A percentile compares a stretch with the other conserved stretches of the same genome.
phyloP scores from a whole-genome alignment of 306 rosid genomes.

The Coriaria nepalensis region DNA sequence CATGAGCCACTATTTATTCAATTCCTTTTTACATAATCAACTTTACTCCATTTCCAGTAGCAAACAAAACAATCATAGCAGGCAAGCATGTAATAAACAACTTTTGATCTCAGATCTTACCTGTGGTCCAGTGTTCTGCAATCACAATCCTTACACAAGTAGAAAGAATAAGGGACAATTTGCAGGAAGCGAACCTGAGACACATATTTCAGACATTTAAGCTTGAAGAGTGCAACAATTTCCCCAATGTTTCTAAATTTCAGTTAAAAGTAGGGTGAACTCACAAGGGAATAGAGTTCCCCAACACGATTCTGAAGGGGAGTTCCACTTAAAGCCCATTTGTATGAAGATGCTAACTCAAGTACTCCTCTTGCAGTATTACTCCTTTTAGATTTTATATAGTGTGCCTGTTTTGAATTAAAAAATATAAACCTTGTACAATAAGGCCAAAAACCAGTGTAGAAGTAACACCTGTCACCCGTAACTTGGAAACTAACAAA shows the following conservation, averaged over 20 bases:
- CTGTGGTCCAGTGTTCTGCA: slow-evolving; percentile 72
- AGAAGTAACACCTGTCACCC: too few species aligned
- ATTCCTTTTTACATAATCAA: too few species aligned
- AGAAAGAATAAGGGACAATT: slow-evolving; percentile 64
- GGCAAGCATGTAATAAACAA: slow-evolving; percentile 4
- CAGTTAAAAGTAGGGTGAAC: slow-evolving; percentile 4
- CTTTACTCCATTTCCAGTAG: too few species aligned
- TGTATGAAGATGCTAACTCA: slow-evolving; percentile 62
- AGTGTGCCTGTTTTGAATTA: slow-evolving; percentile 50
- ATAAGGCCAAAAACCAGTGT: background rate
- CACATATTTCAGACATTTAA: slow-evolving; percentile 18
- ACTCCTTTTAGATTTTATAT: slow-evolving; percentile 47
- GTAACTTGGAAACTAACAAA: too few species aligned
- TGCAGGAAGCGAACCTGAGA: slow-evolving; percentile 74
- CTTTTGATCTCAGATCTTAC: slow-evolving; percentile 24
- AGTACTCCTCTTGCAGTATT: slow-evolving; percentile 83
- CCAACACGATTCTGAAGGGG: slow-evolving; percentile 81
- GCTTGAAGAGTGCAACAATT: slow-evolving; percentile 10
- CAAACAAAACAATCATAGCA: background rate
- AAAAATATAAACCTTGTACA: background rate
- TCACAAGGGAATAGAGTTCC: slow-evolving; percentile 79
- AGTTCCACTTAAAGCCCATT: slow-evolving; percentile 97
- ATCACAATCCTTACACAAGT: slow-evolving; percentile 90
- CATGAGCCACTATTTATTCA: too few species aligned
- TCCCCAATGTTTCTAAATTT: slow-evolving; percentile 3